These are phyloP conservation scores for Mucor sp. DNA, from an alignment of 371 early-diverging fungal genomes.

Conservation along the genomic window DNA sequence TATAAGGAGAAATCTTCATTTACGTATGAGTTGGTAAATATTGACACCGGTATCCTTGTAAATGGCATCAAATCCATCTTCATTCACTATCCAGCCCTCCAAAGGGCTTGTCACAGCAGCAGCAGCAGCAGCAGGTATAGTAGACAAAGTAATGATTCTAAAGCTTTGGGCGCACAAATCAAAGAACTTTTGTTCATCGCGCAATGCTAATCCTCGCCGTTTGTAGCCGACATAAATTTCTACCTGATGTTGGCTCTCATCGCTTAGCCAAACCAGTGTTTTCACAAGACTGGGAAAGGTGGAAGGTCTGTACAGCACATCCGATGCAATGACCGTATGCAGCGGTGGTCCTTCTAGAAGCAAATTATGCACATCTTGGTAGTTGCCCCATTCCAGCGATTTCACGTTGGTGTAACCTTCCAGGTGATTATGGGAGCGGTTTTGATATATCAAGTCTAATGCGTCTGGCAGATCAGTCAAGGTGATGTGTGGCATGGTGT, in stretches of 20 bases:
- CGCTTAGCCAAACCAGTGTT: constrained; percentile 45
- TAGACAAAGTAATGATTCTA: background rate
- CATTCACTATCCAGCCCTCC: constrained; percentile 3
- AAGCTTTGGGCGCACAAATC: constrained; percentile 23
- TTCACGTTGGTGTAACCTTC: constrained; percentile 14
- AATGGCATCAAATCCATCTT: background rate
- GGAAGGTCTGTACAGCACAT: constrained; percentile 55
- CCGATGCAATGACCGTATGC: constrained; percentile 58
- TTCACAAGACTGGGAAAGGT: constrained; percentile 40
- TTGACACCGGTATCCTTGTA: constrained; percentile 18
- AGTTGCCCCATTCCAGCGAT: constrained; percentile 36
- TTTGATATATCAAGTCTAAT: constrained; percentile 35
- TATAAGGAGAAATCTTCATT: background rate
- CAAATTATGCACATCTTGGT: constrained; percentile 10
- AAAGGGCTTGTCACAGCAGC: background rate
- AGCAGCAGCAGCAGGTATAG: background rate
- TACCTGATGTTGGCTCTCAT: constrained; percentile 11
- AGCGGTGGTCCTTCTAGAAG: constrained; percentile 11
- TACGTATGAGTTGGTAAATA: constrained; percentile 16
- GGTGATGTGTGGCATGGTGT: constrained; percentile 6
- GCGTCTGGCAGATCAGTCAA: constrained; percentile 54
- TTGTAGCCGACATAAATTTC: constrained; percentile 50
- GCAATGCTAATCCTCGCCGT: constrained; percentile 27
- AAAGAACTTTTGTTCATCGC: constrained; percentile 41
- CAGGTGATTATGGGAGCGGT: constrained; percentile 29